phyloP scores from a whole-genome alignment of 2,329 filamentous ascomycete species.

The Aspergillus sp. region DNA sequence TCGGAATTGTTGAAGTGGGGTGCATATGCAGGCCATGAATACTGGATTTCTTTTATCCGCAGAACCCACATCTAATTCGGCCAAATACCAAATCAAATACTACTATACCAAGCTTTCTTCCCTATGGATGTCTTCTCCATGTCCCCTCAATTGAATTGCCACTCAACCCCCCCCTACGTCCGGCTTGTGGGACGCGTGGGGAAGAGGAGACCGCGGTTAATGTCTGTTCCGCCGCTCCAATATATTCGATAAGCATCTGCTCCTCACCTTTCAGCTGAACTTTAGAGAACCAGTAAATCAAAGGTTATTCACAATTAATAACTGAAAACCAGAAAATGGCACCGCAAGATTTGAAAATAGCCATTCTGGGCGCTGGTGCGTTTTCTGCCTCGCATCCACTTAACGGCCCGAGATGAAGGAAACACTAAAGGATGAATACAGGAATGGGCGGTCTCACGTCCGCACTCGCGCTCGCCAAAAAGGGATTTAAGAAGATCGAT shows the following conservation, averaged over 20 bases:
- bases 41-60: background rate
- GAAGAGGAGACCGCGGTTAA: conserved; percentile 14
- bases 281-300: background rate
- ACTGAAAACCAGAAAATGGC: conserved; percentile 22
- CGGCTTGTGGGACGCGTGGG: conserved; percentile 18
- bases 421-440: conserved; percentile 5
- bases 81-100: background rate
- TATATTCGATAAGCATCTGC: background rate
- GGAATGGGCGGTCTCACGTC: conserved; percentile 75
- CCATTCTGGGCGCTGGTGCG: conserved; percentile 49
- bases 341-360: conserved; percentile 41
- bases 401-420: background rate
- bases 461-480: conserved; percentile 71
- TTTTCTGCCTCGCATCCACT: background rate
- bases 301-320: background rate
- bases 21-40: background rate
- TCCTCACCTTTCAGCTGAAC: background rate
- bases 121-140: background rate
- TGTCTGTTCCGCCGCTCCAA: conserved; percentile 7
- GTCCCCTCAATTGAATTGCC: background rate
- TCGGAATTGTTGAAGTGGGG: background rate
- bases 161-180: background rate
- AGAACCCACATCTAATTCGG: background rate
- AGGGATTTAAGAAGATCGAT: conserved; percentile 71
- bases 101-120: background rate